Evolutionary conservation across 768 basidiomycete species (phyloP).

Genomic region (Tylopilus intermedius): DNA sequence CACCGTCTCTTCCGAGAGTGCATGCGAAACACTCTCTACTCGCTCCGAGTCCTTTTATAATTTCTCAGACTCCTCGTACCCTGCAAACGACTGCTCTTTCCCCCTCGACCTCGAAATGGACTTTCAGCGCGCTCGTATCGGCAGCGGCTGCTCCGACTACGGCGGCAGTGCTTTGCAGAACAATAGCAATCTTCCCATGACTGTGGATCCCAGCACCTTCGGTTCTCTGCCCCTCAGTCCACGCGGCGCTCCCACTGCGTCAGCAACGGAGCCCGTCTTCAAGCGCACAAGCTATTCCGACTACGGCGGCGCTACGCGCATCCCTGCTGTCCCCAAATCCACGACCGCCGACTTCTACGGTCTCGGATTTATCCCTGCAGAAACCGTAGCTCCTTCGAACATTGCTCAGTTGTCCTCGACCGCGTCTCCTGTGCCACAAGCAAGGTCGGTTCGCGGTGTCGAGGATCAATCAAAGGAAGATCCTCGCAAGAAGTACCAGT

Average conservation of each 20-base stretch:
- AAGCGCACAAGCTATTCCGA: constrained; percentile 61
- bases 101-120: constrained; percentile 71
- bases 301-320: constrained; percentile 53
- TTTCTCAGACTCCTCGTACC: constrained; percentile 51
- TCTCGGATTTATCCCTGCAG: constrained; percentile 29
- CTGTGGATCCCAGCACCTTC: constrained; percentile 56
- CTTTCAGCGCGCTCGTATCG: constrained; percentile 56
- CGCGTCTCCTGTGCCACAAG: constrained; percentile 37
- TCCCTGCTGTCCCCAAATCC: constrained; percentile 44
- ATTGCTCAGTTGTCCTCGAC: constrained; percentile 47
- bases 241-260: constrained; percentile 43
- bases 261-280: constrained; percentile 23
- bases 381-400: constrained; percentile 52
- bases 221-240: constrained; percentile 55
- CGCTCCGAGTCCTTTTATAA: constrained; percentile 69
- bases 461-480: constrained; percentile 52
- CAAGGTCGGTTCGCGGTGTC: constrained; percentile 34
- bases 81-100: constrained; percentile 50
- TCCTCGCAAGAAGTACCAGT: constrained; percentile 75
- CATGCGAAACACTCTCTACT: constrained; percentile 63
- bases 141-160: constrained; percentile 50
- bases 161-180: constrained; percentile 35
- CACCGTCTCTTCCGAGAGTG: constrained; percentile 74
- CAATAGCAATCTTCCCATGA: constrained; percentile 36
- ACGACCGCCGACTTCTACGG: constrained; percentile 47